Evolutionary conservation across 2,329 filamentous ascomycete species (phyloP).

Genomic region (Botryotinia calthae): DNA sequence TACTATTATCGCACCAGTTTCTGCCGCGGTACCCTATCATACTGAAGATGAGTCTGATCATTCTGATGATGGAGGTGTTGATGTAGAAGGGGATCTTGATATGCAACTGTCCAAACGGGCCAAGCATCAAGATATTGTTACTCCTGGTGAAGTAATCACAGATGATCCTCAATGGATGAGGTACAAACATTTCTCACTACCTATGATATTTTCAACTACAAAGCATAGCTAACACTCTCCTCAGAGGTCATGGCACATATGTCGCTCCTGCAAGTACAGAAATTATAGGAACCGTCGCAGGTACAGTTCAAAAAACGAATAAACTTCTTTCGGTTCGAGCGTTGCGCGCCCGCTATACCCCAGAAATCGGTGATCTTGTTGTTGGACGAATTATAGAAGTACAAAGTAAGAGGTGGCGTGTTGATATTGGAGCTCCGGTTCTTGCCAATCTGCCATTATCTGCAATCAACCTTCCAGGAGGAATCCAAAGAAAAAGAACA

Average conservation of each 20-base stretch:
- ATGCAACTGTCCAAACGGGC: constrained; percentile 47
- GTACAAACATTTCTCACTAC: constrained; percentile 41
- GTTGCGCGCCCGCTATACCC: constrained; percentile 86
- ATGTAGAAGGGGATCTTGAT: constrained; percentile 39
- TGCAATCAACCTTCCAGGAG: constrained; percentile 91
- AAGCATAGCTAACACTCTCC: constrained; percentile 28
- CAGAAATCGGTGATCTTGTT: constrained; percentile 94
- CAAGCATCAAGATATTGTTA: constrained; percentile 61
- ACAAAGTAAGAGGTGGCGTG: constrained; percentile 89
- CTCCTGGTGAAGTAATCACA: constrained; percentile 85
- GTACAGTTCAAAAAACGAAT: constrained; percentile 89
- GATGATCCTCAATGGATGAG: constrained; percentile 96
- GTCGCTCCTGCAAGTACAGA: constrained; percentile 58
- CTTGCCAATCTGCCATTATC: constrained; percentile 82
- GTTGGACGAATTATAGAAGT: constrained; percentile 93
- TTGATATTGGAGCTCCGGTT: constrained; percentile 86
- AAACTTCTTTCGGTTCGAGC: constrained; percentile 91
- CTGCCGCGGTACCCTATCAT: constrained; percentile 28
- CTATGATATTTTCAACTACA: not conserved
- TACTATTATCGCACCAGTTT: constrained; percentile 38
- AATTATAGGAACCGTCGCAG: constrained; percentile 88
- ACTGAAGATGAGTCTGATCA: constrained; percentile 25
- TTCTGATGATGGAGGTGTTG: constrained; percentile 38
- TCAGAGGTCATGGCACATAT: constrained; percentile 92
- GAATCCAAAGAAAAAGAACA: constrained; percentile 85